Conservation (phyloP, 2,329 filamentous ascomycete species). For the Xylaria sp. region DNA sequence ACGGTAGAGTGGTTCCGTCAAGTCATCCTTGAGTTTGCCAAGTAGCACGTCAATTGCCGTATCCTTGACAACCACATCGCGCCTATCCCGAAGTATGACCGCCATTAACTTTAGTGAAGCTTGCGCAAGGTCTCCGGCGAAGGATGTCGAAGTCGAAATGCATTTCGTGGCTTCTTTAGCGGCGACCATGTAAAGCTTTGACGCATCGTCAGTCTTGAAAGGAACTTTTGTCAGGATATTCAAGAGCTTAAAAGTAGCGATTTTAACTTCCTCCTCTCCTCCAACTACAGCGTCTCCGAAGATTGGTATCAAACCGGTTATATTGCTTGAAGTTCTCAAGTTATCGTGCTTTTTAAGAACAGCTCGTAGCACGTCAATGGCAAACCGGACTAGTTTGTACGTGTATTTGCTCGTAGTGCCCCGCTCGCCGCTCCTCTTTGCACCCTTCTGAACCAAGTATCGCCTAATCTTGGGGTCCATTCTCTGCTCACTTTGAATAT, state of each 20-base stretch:
- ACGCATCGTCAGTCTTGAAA: slow-evolving; percentile 74
- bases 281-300: slow-evolving; percentile 87
- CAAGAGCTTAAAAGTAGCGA: slow-evolving; percentile 86
- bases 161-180: slow-evolving; percentile 85
- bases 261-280: slow-evolving; percentile 91
- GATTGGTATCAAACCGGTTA: slow-evolving; percentile 87
- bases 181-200: slow-evolving; percentile 76
- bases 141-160: slow-evolving; percentile 80
- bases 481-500: slow-evolving; percentile 61
- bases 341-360: slow-evolving; percentile 87
- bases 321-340: slow-evolving; percentile 80
- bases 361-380: slow-evolving; percentile 84
- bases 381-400: slow-evolving; percentile 88
- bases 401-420: slow-evolving; percentile 80
- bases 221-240: slow-evolving; percentile 87
- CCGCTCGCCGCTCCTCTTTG: slow-evolving; percentile 77
- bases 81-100: slow-evolving; percentile 82
- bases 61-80: slow-evolving; percentile 80
- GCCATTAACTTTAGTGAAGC: slow-evolving; percentile 89
- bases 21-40: slow-evolving; percentile 82
- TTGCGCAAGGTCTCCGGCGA: slow-evolving; percentile 85
- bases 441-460: slow-evolving; percentile 83
- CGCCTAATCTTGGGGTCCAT: slow-evolving; percentile 72
- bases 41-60: slow-evolving; percentile 84
- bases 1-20: slow-evolving; percentile 91